phyloP scores from a whole-genome alignment of 148 eudicot genomes.

The Silene latifolia region DNA sequence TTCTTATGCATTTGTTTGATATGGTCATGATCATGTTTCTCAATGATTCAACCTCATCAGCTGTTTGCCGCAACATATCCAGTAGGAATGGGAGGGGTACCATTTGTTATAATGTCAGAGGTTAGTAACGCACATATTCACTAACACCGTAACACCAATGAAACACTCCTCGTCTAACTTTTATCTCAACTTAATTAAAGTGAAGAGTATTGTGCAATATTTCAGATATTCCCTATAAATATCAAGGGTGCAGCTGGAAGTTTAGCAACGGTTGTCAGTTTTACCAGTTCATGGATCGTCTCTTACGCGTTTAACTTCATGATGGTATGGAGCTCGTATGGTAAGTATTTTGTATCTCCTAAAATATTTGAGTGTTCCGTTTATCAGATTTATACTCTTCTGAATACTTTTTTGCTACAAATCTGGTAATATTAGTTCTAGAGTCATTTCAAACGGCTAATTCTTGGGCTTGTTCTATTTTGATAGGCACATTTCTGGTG shows the following conservation, averaged over 20 bases:
- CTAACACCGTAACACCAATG: not conserved
- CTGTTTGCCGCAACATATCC: slow-evolving; percentile 27
- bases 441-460: not conserved
- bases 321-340: slow-evolving; percentile 38
- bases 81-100: slow-evolving; percentile 37
- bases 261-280: slow-evolving; percentile 22
- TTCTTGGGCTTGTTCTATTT: not conserved
- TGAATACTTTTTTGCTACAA: no score
- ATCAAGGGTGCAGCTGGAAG: slow-evolving; percentile 39
- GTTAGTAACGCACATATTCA: slow-evolving; percentile 18
- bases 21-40: not conserved
- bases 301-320: slow-evolving; percentile 35
- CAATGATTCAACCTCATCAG: slow-evolving; percentile 6
- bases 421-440: no score
- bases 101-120: slow-evolving; percentile 41
- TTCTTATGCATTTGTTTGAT: not conserved
- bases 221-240: slow-evolving; percentile 39
- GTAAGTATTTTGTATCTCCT: not conserved
- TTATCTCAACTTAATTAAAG: not conserved
- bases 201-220: not conserved
- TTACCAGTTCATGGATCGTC: slow-evolving; percentile 26
- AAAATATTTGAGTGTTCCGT: no score
- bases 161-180: not conserved
- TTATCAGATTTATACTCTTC: no score
- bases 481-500: slow-evolving; percentile 29